Percentiles rank a stretch among this genome's conserved stretches.
Conservation (phyloP, 2,329 filamentous ascomycete genomes). For the Aspergillus sp. region DNA sequence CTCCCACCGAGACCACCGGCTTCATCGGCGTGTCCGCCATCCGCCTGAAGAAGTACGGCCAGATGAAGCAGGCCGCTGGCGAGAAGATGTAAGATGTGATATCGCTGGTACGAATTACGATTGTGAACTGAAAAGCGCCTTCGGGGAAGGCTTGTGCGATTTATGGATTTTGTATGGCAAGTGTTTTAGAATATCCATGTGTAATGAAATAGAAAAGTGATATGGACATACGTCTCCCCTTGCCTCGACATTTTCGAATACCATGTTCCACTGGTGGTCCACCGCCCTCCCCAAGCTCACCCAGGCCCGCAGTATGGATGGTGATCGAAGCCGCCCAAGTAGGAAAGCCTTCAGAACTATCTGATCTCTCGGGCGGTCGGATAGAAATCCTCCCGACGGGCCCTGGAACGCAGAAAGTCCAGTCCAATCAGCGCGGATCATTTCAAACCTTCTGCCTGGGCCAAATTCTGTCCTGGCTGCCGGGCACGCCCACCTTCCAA, state of each 20-base stretch:
- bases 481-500: not conserved
- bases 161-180: constrained; percentile 7
- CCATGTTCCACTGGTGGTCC: not conserved
- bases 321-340: not conserved
- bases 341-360: too few species aligned
- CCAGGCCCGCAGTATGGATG: too few species aligned
- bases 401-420: not conserved
- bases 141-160: constrained; percentile 4
- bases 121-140: constrained; percentile 10
- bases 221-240: not conserved
- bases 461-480: not conserved
- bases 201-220: constrained; percentile 15
- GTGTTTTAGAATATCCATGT: constrained; percentile 11
- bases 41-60: constrained; percentile 47
- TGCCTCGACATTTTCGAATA: too few species aligned
- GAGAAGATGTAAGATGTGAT: constrained; percentile 12
- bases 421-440: not conserved
- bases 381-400: not conserved
- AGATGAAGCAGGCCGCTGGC: constrained; percentile 15
- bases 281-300: not conserved
- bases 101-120: constrained; percentile 8
- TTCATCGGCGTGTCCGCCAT: constrained; percentile 52
- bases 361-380: not conserved
- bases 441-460: constrained; percentile 2
- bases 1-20: constrained; percentile 64